Conservation (phyloP, 768 basidiomycete genomes). For the Tylopilus plumbeoviolaceoides region DNA sequence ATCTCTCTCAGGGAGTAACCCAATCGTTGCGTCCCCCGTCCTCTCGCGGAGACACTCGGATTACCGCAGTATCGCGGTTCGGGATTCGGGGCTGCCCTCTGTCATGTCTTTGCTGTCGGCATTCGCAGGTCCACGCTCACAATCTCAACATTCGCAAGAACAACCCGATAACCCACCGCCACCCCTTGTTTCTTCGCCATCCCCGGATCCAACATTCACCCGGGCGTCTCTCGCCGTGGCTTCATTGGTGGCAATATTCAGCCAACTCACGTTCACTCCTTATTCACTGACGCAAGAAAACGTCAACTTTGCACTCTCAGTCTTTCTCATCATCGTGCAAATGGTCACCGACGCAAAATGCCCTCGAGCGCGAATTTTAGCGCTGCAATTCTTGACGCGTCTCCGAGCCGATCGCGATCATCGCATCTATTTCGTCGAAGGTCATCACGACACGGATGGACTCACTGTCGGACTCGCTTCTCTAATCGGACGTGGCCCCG, state of each 20-base stretch:
- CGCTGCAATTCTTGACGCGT: slow-evolving; percentile 84
- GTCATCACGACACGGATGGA: slow-evolving; percentile 52
- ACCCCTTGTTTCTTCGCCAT: slow-evolving; percentile 23
- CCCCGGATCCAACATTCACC: slow-evolving; percentile 31
- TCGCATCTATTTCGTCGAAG: slow-evolving; percentile 64
- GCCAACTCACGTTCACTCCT: slow-evolving; percentile 68
- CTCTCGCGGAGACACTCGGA: slow-evolving; percentile 61
- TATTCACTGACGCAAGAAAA: slow-evolving; percentile 45
- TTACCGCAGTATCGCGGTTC: slow-evolving; percentile 37
- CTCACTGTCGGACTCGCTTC: slow-evolving; percentile 56
- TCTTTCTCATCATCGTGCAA: slow-evolving; percentile 51
- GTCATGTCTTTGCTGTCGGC: slow-evolving; percentile 66
- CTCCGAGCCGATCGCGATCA: slow-evolving; percentile 90
- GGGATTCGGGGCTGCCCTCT: slow-evolving; percentile 48
- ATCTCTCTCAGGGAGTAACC: slow-evolving; percentile 27
- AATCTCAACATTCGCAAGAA: slow-evolving; percentile 45
- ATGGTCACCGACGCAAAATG: slow-evolving; percentile 46
- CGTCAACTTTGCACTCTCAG: slow-evolving; percentile 46
- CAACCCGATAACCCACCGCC: slow-evolving; percentile 34
- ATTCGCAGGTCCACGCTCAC: slow-evolving; percentile 59
- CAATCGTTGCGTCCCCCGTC: slow-evolving; percentile 45
- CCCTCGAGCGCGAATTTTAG: slow-evolving; percentile 58
- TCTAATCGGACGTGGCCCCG: slow-evolving; percentile 53
- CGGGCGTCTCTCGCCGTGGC: slow-evolving; percentile 57
- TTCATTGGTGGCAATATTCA: slow-evolving; percentile 62